These are phyloP conservation scores for Phyllosticta paracitricarpa DNA, from an alignment of 2,329 filamentous ascomycete genomes.

Conservation along the genomic window DNA sequence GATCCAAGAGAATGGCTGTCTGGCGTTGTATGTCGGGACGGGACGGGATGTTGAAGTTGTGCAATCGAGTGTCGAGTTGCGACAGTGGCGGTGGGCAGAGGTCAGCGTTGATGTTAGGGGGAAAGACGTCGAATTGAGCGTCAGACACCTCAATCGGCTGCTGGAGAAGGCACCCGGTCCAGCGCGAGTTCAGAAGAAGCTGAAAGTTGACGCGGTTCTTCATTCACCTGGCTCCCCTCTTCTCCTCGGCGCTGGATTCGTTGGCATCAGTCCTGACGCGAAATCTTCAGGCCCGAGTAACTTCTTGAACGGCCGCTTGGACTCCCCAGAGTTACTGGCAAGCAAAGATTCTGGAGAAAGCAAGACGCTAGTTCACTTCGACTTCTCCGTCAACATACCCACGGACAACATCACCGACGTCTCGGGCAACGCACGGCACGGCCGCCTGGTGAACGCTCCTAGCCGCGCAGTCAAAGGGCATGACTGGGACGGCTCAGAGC, in stretches of 20 bases:
- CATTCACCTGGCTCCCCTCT: background rate
- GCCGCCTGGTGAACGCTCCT: slow-evolving; percentile 24
- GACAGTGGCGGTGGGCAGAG: background rate
- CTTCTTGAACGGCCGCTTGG: background rate
- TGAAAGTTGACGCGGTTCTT: background rate
- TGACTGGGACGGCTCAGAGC: slow-evolving; percentile 24
- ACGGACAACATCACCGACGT: slow-evolving; percentile 19
- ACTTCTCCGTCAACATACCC: slow-evolving; percentile 14
- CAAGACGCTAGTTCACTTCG: background rate
- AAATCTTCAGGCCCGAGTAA: background rate
- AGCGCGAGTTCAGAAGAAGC: background rate
- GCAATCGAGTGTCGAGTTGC: background rate
- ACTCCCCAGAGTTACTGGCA: background rate
- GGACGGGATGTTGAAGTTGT: background rate
- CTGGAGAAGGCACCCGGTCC: background rate
- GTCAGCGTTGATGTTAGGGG: background rate
- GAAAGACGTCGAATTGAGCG: background rate
- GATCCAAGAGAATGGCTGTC: background rate
- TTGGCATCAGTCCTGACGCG: background rate
- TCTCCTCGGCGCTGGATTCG: background rate
- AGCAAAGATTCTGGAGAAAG: background rate
- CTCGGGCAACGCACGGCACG: slow-evolving; percentile 18
- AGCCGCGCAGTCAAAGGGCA: slow-evolving; percentile 25
- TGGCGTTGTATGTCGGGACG: background rate
- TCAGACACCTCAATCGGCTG: background rate